A percentile compares a stretch with the other conserved stretches of the same genome.
Conservation (phyloP, 495 filamentous ascomycete species). For the Amphirosellinia nigrospora region DNA sequence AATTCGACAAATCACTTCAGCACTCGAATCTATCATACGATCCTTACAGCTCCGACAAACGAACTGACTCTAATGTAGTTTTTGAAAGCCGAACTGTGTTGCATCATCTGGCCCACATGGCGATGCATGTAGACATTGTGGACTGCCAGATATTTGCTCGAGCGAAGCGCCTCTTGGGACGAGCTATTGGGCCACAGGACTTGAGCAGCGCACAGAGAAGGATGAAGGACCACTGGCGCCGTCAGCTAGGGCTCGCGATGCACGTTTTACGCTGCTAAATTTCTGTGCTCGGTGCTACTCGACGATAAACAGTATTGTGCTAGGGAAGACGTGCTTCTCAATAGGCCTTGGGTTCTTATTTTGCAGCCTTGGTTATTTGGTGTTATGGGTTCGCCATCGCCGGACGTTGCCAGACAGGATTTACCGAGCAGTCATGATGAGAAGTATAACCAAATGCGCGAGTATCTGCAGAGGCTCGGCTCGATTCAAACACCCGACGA, state of each 20-base stretch:
- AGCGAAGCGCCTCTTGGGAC: slow-evolving; percentile 81
- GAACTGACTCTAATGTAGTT: slow-evolving; percentile 72
- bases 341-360: slow-evolving; percentile 98
- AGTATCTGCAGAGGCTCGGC: slow-evolving; percentile 75
- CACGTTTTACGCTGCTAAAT: slow-evolving; percentile 90
- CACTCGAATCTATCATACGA: slow-evolving; percentile 49
- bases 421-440: slow-evolving; percentile 63
- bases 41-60: slow-evolving; percentile 55
- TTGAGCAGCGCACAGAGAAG: slow-evolving; percentile 78
- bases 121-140: slow-evolving; percentile 96
- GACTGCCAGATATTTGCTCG: slow-evolving; percentile 96
- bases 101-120: slow-evolving; percentile 96
- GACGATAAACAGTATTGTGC: slow-evolving; percentile 72
- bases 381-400: slow-evolving; percentile 93
- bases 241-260: slow-evolving; percentile 88
- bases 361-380: slow-evolving; percentile 91
- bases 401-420: slow-evolving; percentile 64
- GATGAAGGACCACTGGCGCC: slow-evolving; percentile 90
- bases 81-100: slow-evolving; percentile 88
- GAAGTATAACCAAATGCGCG: slow-evolving; percentile 77
- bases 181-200: slow-evolving; percentile 82
- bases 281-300: slow-evolving; percentile 79
- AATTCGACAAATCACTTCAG: slow-evolving; percentile 84
- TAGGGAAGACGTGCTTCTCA: slow-evolving; percentile 86
- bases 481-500: slow-evolving; percentile 82